Evolutionary conservation across 192 early-diverging fungal genomes (phyloP).

Genomic region (Backusella macrospora): DNA sequence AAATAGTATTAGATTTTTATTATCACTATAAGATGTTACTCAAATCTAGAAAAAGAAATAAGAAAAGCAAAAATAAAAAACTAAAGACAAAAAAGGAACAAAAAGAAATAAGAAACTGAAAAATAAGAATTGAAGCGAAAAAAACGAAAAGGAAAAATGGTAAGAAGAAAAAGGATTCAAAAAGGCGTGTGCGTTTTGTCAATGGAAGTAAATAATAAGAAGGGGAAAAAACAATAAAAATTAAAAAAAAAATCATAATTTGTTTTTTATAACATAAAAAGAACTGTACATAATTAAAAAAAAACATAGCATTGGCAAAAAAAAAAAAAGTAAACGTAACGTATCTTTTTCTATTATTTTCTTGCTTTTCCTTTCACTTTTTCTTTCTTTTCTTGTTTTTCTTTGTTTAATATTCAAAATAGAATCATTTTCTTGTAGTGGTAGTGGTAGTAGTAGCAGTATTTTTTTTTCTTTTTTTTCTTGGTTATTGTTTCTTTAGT

Average conservation of each 20-base stretch:
- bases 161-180: not conserved
- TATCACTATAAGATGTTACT: not conserved
- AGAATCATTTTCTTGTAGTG: not conserved
- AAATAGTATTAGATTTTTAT: slow-evolving; percentile 7
- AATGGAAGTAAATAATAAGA: not conserved
- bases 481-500: not conserved
- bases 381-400: not conserved
- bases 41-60: not conserved
- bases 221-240: not conserved
- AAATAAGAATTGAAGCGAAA: not conserved
- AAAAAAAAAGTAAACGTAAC: not conserved
- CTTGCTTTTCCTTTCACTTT: not conserved
- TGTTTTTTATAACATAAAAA: slow-evolving; percentile 10
- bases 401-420: not conserved
- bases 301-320: not conserved
- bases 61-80: not conserved
- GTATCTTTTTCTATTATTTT: not conserved
- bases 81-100: not conserved
- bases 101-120: not conserved
- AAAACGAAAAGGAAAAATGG: too few relatives aligned
- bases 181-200: not conserved
- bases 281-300: slow-evolving; percentile 15
- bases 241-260: not conserved
- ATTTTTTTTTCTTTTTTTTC: not conserved
- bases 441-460: too few relatives aligned